These are phyloP conservation scores for Tolypocladium inflatum DNA, from an alignment of 2,329 filamentous ascomycete species.

Conservation along the genomic window DNA sequence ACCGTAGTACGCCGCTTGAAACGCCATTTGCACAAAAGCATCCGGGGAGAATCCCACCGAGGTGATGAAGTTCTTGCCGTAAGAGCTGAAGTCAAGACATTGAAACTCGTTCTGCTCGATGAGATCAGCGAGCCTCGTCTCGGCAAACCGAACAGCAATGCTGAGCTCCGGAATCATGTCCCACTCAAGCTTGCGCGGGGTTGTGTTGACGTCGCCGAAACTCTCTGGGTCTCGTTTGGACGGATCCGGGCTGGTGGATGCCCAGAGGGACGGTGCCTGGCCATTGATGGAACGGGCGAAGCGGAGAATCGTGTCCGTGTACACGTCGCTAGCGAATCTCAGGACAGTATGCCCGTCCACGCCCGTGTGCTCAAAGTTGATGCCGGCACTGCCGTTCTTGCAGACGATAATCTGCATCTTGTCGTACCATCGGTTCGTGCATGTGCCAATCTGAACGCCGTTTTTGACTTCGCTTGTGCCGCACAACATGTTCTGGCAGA, in stretches of 20 bases:
- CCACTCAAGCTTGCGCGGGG: conserved; percentile 94
- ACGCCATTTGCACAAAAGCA: conserved; percentile 97
- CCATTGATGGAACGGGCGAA: conserved; percentile 95
- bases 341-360: conserved; percentile 96
- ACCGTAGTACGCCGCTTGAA: conserved; percentile 96
- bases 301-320: conserved; percentile 93
- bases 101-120: conserved; percentile 96
- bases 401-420: conserved; percentile 98
- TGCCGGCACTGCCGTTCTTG: conserved; percentile 95
- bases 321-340: conserved; percentile 90
- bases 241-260: conserved; percentile 81
- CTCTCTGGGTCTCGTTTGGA: conserved; percentile 83
- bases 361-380: conserved; percentile 98
- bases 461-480: conserved; percentile 86
- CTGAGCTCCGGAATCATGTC: conserved; percentile 89
- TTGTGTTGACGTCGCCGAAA: conserved; percentile 89
- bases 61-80: conserved; percentile 96
- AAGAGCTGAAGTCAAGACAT: conserved; percentile 78
- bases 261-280: conserved; percentile 84
- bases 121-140: conserved; percentile 85
- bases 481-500: conserved; percentile 99
- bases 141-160: conserved; percentile 87
- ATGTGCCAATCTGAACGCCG: conserved; percentile 93
- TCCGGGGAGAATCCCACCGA: conserved; percentile 95
- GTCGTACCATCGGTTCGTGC: conserved; percentile 98